Conservation (phyloP, 2,329 filamentous ascomycete genomes). For the Arthrobotrys entomopaga region DNA sequence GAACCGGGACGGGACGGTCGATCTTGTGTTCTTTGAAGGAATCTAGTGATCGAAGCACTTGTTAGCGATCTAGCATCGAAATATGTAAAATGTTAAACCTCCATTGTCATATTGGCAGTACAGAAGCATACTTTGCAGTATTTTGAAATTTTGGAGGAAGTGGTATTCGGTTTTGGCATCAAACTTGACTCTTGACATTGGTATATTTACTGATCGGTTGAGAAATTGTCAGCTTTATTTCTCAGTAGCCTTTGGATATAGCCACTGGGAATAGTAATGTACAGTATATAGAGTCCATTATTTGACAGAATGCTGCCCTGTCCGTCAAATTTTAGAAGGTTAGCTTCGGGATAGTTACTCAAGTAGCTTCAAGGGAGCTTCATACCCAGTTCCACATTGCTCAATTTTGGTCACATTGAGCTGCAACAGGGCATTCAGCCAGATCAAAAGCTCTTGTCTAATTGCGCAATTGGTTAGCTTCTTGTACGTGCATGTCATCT, state of each 20-base stretch:
- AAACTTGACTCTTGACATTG: conserved; percentile 97
- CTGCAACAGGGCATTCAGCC: conserved; percentile 97
- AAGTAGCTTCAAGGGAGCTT: conserved; percentile 10
- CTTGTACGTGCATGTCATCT: not conserved
- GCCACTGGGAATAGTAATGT: conserved; percentile 59
- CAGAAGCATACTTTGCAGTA: conserved; percentile 81
- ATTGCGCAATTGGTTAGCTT: not conserved
- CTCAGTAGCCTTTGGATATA: not conserved
- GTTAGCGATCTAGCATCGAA: conserved; percentile 12
- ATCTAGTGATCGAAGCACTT: conserved; percentile 66
- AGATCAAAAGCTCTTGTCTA: conserved; percentile 95
- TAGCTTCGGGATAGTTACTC: conserved; percentile 5
- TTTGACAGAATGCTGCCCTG: conserved; percentile 93
- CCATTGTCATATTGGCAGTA: no score
- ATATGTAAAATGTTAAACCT: not conserved
- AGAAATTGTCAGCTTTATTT: not conserved
- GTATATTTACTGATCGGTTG: conserved; percentile 75
- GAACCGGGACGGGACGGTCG: conserved; percentile 89
- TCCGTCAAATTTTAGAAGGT: conserved; percentile 42
- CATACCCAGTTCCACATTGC: conserved; percentile 96
- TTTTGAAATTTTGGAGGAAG: conserved; percentile 98
- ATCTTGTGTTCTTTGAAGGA: conserved; percentile 85
- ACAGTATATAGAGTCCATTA: conserved; percentile 98
- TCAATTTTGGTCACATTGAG: conserved; percentile 99
- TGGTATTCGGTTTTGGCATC: conserved; percentile 97